phyloP scores from a whole-genome alignment of 179 eudicot genomes.

The Beta lomatogona region DNA sequence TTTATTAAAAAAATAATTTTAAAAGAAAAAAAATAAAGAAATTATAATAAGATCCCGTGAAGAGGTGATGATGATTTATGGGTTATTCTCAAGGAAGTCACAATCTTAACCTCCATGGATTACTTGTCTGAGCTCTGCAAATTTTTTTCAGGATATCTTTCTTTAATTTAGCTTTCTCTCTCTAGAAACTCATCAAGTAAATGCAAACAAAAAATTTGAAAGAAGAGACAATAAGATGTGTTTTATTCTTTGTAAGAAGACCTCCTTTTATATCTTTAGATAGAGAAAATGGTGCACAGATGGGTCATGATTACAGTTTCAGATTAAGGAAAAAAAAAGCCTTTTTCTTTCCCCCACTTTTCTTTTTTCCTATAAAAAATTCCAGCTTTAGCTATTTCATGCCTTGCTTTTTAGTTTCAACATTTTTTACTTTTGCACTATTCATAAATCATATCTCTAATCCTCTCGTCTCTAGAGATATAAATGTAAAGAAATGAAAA shows the following conservation, averaged over 20 bases:
- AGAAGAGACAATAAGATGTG: too few relatives aligned
- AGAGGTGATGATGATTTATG: constrained; percentile 36
- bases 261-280: too few relatives aligned
- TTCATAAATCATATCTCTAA: too few relatives aligned
- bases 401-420: too few relatives aligned
- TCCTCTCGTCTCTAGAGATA: too few relatives aligned
- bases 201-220: not conserved
- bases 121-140: constrained; percentile 36
- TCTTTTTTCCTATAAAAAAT: too few relatives aligned
- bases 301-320: constrained; percentile 45
- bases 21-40: not conserved
- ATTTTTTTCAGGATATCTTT: constrained; percentile 17
- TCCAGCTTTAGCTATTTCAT: too few relatives aligned
- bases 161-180: not conserved
- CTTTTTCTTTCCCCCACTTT: not conserved
- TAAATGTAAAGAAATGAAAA: too few relatives aligned
- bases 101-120: constrained; percentile 39
- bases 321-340: constrained; percentile 22
- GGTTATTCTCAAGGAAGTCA: constrained; percentile 41
- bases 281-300: constrained; percentile 21
- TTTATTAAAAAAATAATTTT: not conserved
- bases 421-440: too few relatives aligned
- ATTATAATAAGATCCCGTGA: constrained; percentile 29
- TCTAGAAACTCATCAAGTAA: constrained; percentile 16
- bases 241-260: too few relatives aligned